These are phyloP conservation scores for Irpex sp. DNA, from an alignment of 1,284 basidiomycete species.

Conservation along the genomic window DNA sequence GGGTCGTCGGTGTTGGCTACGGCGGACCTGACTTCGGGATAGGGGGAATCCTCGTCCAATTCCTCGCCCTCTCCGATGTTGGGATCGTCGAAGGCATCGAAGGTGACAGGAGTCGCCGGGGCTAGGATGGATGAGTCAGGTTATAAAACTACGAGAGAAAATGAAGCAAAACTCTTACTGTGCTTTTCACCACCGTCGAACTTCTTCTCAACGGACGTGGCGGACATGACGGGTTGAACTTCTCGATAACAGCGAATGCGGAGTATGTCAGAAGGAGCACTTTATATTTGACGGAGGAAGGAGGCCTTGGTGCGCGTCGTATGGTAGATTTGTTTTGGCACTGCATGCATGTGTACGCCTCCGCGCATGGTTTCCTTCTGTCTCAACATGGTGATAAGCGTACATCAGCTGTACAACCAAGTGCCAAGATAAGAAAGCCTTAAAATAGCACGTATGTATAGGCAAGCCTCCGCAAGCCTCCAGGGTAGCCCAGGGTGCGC, in stretches of 20 bases:
- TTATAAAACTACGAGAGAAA: too few species aligned
- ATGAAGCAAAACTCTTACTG: not conserved
- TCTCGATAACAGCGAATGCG: not conserved
- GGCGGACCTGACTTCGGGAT: conserved; percentile 58
- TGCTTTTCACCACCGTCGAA: not conserved
- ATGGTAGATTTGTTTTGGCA: too few species aligned
- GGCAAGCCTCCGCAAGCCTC: too few species aligned
- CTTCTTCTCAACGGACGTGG: not conserved
- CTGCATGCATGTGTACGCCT: too few species aligned
- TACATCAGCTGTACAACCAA: too few species aligned
- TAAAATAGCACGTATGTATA: too few species aligned
- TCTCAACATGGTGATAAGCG: too few species aligned
- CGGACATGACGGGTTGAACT: not conserved
- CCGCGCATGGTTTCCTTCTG: too few species aligned
- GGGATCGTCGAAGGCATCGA: conserved; percentile 13
- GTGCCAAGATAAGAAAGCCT: too few species aligned
- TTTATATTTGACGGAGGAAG: not conserved
- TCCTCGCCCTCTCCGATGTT: conserved; percentile 1
- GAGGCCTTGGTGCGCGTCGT: not conserved
- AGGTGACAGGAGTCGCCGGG: too few species aligned
- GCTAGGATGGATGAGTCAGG: too few species aligned
- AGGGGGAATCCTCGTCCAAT: conserved; percentile 48
- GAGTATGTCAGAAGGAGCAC: not conserved
- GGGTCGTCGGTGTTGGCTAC: conserved; percentile 55
- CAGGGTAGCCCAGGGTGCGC: too few species aligned